Evolutionary conservation across 2,329 filamentous ascomycete species (phyloP), one percentile per base, ranked within the genome.

Genomic region (Hymenoscyphus fructigenus): DNA sequence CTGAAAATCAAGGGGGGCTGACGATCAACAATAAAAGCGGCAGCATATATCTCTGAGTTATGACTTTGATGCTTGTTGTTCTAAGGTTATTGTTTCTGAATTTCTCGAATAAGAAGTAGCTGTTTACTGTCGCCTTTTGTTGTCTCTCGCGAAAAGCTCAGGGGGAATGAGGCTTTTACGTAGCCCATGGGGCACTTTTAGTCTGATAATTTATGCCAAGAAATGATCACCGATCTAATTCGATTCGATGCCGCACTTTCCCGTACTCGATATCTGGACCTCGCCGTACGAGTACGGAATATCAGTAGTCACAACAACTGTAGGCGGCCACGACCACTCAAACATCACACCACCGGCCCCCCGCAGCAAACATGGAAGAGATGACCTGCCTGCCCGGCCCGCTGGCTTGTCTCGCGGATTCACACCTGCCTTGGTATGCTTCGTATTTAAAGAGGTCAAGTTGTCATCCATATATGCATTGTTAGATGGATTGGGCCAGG

Each of bases 231-330:
- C 47, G 47, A 53, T 53, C 47, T 20, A 53, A 12, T 53, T 23
- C 47, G 47, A 53, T 53, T 50, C 23, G 47, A 53, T 53, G 47
- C 47, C 47, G 47, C 47, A 53, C 20, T 53, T 53, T 53, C 47
- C 47, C 20, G 20, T 53, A 26, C n/a, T 53, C 20, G 47, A 50
- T 50, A 50, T 50, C 44, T 50, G 44, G n/a, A 50, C 10, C 44
- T 26, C 7, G 20, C 41, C 12, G 44, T 50, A 50, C 41, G 41
- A 44, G 41, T 17, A n/a, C 47, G 6, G 34, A 36, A 15, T 36
- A 9, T 2, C 10, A 36, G 34, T 36, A 36, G 10, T 36, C 34
- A 32, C 29, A 32, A 17, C 41, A 2, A n/a, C 41, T 6, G 5
- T 17, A 14, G 15, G 38, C 14, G 5, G 5, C 5, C n/a, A 17